These are phyloP conservation scores for Magnolia sinica DNA, from an alignment of 164 flowering plant genomes.

Conservation along the genomic window DNA sequence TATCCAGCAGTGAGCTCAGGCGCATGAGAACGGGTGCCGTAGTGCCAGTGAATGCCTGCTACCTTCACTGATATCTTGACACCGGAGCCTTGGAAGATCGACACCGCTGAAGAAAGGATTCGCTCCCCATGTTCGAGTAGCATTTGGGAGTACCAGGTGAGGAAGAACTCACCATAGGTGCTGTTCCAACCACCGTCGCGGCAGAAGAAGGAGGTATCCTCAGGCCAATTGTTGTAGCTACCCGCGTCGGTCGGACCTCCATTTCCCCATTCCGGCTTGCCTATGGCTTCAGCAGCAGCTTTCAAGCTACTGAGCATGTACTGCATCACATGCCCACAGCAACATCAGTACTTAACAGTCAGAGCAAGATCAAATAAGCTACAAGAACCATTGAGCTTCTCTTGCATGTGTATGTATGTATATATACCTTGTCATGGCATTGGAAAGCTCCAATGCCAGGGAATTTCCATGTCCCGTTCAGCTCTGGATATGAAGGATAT, in stretches of 20 bases:
- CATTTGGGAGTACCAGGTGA: slow-evolving; percentile 87
- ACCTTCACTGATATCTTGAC: slow-evolving; percentile 80
- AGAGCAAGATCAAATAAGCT: not conserved
- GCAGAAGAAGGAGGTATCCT: slow-evolving; percentile 75
- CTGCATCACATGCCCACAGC: slow-evolving; percentile 36
- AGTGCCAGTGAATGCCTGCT: slow-evolving; percentile 98
- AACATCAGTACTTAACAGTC: not conserved
- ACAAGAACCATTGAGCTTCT: not conserved
- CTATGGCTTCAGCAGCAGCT: slow-evolving; percentile 85
- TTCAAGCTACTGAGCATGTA: slow-evolving; percentile 74
- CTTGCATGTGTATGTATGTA: not conserved
- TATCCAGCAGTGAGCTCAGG: slow-evolving; percentile 99
- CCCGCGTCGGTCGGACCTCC: slow-evolving; percentile 95
- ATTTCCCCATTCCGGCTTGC: slow-evolving; percentile 86
- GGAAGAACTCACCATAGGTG: slow-evolving; percentile 83
- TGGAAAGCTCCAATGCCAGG: slow-evolving; percentile 98
- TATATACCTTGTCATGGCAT: slow-evolving; percentile 83
- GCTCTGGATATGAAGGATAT: slow-evolving; percentile 92
- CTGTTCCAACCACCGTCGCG: slow-evolving; percentile 76
- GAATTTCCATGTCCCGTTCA: slow-evolving; percentile 84
- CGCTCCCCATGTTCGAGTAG: slow-evolving; percentile 85
- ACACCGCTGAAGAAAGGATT: slow-evolving; percentile 52
- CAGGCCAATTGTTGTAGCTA: slow-evolving; percentile 90
- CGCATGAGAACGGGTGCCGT: slow-evolving; percentile 86
- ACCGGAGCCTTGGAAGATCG: slow-evolving; percentile 42